Evolutionary conservation across 768 basidiomycete genomes (phyloP), one percentile per base, ranked within the genome.

Genomic region (Boletus reticulatus): DNA sequence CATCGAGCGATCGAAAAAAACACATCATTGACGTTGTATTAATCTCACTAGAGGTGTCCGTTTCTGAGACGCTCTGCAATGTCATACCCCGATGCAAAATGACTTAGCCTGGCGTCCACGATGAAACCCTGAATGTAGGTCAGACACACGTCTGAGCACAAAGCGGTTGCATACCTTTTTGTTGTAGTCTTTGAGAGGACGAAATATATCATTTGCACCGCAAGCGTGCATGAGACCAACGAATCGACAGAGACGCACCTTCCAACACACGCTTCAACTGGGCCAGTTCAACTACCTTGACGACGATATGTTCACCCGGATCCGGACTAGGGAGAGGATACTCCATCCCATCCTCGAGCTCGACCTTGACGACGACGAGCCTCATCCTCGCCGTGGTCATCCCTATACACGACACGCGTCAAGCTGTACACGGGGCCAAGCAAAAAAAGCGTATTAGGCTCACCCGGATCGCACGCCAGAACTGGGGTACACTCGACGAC

Each of bases 361-460:
- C 69, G 43, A 93, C 88, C 55, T 80, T 78, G 29, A 95, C 76
- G 17, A 87, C 78, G 45, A 92, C 85, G 20, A 97, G 81, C 63
- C 91, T 87, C 92, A 95, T 95, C 67, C 90, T 96, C 13, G 95
- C 90, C 43, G 85, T 93, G 19, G 92, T 89, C 94, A 98, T 94
- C 11, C 95, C 94, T 91, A 50, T 7, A 47, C 34, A 14, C 34
- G 9, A 9, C n/a, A 6, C 3, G 34, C 34, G 1, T 36, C 34
- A 36, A 36, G 34, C 34, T n/a, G n/a, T n/a, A 36, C 34, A 34
- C 11, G 34, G 34, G 34, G 24, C 4, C 24, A 27, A 27, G 8
- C 27, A 27, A 7, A 27, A 27, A 27, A 27, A 27, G 27, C 8
- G 34, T 4, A 17, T 29, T n/a, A n/a, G n/a, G 31, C 50, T 17